Evolutionary conservation across 208 protist genomes (phyloP), one percentile per base, ranked within the genome.

Genomic region (Trypanosoma lewisi): DNA sequence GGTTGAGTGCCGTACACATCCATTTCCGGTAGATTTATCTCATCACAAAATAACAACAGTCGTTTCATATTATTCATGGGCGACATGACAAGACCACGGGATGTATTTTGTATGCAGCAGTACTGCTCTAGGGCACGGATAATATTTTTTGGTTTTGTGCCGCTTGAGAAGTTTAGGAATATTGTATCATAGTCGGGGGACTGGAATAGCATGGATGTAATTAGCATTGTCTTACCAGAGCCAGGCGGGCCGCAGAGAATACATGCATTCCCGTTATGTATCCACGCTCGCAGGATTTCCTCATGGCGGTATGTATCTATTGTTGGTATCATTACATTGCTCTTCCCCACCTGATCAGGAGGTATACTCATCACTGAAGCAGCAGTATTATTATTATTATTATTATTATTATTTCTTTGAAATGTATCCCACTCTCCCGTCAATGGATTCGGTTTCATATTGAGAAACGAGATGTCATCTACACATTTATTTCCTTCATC

Each of bases 11-110:
- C 98, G 79, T 99, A 99, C 51, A 82, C 83, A 75, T 99, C 98
- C 6, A 87, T 53, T 8, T 85, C 83, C 2, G 98, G 98, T 45
- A 99, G 83, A 72, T 99, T 99, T 75, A 99, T 97, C 77, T 99
- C 98, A 81, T 99, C 98, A 82, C 98, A 99, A 72, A 99, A 99
- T 21, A 99, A 75, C 0, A 99, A 86, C 16, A 99, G 82, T 73
- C 90, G 88, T 76, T 98, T 98, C 4, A 86, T 83, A 28, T 82
- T 83, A 28, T 82, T 82, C 17, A 73, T 75, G 3, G 97, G 97
- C 31, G 85, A 67, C 56, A 99, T 81, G 11, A 98, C 87, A 42
- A 88, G 81, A 4, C 97, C 97, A 37, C 80, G 68, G 0, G 89
- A 78, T 14, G 96, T 99, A 41, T 93, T 89, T 55, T 85, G 77